These are phyloP conservation scores for Conticribra weissflogii DNA, from an alignment of 108 stramenopile species.

Conservation along the genomic window DNA sequence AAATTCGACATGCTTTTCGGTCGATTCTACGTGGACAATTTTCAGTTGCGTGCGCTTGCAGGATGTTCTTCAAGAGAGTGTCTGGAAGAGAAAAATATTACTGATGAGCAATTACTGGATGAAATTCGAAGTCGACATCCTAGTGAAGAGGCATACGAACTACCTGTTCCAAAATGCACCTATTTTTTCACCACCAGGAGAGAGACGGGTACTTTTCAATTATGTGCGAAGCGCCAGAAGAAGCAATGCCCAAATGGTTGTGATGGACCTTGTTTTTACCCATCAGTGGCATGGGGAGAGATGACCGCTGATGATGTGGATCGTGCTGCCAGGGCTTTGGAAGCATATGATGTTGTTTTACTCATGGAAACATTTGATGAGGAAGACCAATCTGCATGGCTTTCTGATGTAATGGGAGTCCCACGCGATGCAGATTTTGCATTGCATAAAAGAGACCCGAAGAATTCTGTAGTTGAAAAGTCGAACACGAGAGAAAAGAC, in stretches of 20 bases:
- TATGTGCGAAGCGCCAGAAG: background rate
- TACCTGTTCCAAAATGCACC: conserved; percentile 14
- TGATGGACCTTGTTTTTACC: conserved; percentile 40
- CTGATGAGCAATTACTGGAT: background rate
- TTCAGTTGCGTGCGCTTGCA: conserved; percentile 31
- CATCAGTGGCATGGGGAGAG: conserved; percentile 21
- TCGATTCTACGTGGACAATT: conserved; percentile 29
- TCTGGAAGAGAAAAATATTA: conserved; percentile 4
- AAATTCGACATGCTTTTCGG: conserved; percentile 16
- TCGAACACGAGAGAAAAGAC: conserved; percentile 20
- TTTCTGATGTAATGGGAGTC: conserved; percentile 38
- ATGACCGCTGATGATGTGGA: conserved; percentile 8
- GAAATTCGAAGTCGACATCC: conserved; percentile 19
- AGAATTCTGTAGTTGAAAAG: conserved; percentile 17
- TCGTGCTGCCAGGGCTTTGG: conserved; percentile 20
- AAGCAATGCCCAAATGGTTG: conserved; percentile 23
- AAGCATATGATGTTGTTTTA: conserved; percentile 26
- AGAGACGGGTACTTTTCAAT: no score
- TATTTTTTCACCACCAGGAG: no score
- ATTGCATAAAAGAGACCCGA: background rate
- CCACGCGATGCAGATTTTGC: conserved; percentile 36
- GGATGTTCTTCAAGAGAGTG: conserved; percentile 29
- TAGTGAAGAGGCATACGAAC: conserved; percentile 1
- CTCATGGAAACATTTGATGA: conserved; percentile 27
- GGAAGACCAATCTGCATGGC: conserved; percentile 21